A percentile compares a stretch with the other conserved stretches of the same genome.
phyloP scores from a whole-genome alignment of 1,284 basidiomycete species.

The Hemileia vastatrix region DNA sequence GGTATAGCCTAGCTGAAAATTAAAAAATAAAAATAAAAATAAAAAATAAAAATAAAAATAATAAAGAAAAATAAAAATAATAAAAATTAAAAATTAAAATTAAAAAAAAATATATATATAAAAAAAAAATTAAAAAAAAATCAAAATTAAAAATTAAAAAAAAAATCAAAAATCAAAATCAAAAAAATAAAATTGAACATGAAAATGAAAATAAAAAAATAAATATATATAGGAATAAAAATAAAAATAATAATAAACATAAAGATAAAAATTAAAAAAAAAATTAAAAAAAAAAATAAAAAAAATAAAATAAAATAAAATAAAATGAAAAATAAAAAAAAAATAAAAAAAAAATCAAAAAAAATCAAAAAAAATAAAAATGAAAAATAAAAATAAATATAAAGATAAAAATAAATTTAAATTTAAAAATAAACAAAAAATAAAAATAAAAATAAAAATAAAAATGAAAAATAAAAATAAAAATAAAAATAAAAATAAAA shows the following conservation, averaged over 20 bases:
- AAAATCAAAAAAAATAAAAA: constrained; percentile 9
- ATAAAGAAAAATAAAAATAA: background rate
- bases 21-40: background rate
- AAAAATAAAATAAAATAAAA: background rate
- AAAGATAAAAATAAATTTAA: background rate
- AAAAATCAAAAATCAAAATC: background rate
- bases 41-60: background rate
- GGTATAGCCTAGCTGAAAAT: no score
- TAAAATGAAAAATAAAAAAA: background rate
- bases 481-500: constrained; percentile 3
- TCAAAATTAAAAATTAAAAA: background rate
- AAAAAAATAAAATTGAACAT: background rate
- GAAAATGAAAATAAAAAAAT: no score
- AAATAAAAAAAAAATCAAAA: background rate
- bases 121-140: background rate
- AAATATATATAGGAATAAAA: no score
- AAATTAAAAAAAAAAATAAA: background rate
- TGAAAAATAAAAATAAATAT: constrained; percentile 4
- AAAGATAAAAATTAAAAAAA: background rate
- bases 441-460: constrained; percentile 3
- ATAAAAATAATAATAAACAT: no score
- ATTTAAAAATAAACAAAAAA: background rate
- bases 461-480: constrained; percentile 11
- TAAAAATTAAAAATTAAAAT: background rate
- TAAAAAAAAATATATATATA: background rate